phyloP scores from a whole-genome alignment of 2,329 filamentous ascomycete species.

The Pseudocercospora crystallina region DNA sequence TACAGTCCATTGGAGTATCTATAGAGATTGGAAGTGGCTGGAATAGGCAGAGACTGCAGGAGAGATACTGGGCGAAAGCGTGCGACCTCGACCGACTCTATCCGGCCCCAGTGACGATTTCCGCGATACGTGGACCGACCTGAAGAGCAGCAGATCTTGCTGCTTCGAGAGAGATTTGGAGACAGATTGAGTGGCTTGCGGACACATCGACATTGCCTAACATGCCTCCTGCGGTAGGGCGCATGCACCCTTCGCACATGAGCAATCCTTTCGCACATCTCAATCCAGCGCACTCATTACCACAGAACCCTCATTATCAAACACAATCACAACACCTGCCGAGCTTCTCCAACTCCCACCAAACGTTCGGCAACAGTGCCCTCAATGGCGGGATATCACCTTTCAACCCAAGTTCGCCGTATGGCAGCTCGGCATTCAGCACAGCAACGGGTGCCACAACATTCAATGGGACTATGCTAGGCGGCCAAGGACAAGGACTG shows the following conservation, averaged over 20 bases:
- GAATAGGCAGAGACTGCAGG: no score
- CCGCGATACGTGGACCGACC: no score
- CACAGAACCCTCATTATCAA: slow-evolving; percentile 31
- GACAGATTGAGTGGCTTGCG: no score
- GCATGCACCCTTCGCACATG: slow-evolving; percentile 59
- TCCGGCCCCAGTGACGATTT: no score
- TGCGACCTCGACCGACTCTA: no score
- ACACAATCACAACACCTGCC: slow-evolving; percentile 33
- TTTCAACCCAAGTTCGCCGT: slow-evolving; percentile 33
- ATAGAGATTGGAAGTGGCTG: no score
- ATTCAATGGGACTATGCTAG: slow-evolving; percentile 34
- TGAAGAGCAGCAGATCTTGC: no score
- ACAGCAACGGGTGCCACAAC: slow-evolving; percentile 27
- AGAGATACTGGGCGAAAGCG: no score
- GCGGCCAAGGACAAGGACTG: slow-evolving; percentile 60
- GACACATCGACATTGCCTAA: slow-evolving; percentile 1
- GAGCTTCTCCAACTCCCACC: slow-evolving; percentile 44
- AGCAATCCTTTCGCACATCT: slow-evolving; percentile 61
- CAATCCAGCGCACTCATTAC: slow-evolving; percentile 44
- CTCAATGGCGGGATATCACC: slow-evolving; percentile 42
- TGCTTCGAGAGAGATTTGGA: no score
- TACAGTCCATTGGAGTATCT: no score
- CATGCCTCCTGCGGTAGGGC: slow-evolving; percentile 61
- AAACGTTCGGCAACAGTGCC: slow-evolving; percentile 35
- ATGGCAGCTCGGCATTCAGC: slow-evolving; percentile 33